Evolutionary conservation across 1,139 yeast genomes (phyloP).

Genomic region (Blastobotrys petasosporus): DNA sequence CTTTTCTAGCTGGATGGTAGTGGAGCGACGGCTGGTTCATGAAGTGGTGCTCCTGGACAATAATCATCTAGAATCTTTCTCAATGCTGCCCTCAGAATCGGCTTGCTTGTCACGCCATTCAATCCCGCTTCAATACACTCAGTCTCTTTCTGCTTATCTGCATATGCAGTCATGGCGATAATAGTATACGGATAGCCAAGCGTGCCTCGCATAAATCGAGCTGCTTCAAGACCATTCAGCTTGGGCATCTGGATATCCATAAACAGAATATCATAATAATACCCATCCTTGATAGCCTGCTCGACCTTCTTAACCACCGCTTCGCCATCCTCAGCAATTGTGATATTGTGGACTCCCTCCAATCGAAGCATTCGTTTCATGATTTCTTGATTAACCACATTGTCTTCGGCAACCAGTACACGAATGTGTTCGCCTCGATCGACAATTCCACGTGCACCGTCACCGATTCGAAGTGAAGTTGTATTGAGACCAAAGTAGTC

Average conservation of each 20-base stretch:
- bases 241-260: constrained; percentile 99
- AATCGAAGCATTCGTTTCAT: constrained; percentile 74
- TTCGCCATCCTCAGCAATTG: constrained; percentile 83
- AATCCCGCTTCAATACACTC: constrained; percentile 79
- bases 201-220: constrained; percentile 62
- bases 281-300: constrained; percentile 40
- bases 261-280: constrained; percentile 61
- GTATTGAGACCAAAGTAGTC: too few relatives aligned
- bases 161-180: constrained; percentile 90
- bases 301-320: constrained; percentile 69
- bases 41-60: constrained; percentile 24
- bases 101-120: constrained; percentile 84
- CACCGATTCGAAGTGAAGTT: too few relatives aligned
- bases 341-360: constrained; percentile 68
- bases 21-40: constrained; percentile 6
- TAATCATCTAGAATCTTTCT: constrained; percentile 41
- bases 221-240: constrained; percentile 80
- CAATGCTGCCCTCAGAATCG: constrained; percentile 67
- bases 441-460: too few relatives aligned
- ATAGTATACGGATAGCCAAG: constrained; percentile 67
- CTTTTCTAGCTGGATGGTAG: too few relatives aligned
- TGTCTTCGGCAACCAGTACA: constrained; percentile 92
- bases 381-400: constrained; percentile 85
- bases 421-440: constrained; percentile 26
- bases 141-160: constrained; percentile 76